A percentile compares a stretch with the other conserved stretches of the same genome.
Evolutionary conservation across 1,284 basidiomycete species (phyloP).

Genomic region (Rhodotorula sp.): DNA sequence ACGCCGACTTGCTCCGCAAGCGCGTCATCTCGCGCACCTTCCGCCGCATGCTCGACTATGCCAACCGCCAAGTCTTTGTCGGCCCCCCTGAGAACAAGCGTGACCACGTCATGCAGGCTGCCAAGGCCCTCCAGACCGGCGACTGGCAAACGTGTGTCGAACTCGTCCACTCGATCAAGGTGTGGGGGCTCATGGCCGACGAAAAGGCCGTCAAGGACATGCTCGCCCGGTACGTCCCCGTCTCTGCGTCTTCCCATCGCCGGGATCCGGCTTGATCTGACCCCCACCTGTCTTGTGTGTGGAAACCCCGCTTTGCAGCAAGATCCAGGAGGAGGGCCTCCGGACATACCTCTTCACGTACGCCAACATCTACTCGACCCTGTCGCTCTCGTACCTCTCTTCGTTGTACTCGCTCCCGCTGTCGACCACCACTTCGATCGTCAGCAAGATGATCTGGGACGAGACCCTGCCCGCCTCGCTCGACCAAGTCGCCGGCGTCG

Average conservation of each 20-base stretch:
- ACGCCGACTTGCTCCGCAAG: conserved; percentile 67
- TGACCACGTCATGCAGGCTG: conserved; percentile 99
- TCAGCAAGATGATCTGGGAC: conserved; percentile 98
- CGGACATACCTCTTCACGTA: conserved; percentile 99
- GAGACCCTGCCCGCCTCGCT: conserved; percentile 88
- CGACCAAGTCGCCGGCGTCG: conserved; percentile 81
- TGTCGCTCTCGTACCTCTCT: conserved; percentile 82
- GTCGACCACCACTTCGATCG: conserved; percentile 80
- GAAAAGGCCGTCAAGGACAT: conserved; percentile 85
- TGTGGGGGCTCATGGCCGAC: conserved; percentile 95
- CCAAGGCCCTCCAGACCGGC: conserved; percentile 91
- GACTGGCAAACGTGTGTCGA: conserved; percentile 96
- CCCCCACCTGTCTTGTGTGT: conserved; percentile 11
- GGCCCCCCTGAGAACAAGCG: conserved; percentile 97
- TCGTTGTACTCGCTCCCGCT: conserved; percentile 81
- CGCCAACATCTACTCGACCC: conserved; percentile 86
- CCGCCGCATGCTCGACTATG: conserved; percentile 91
- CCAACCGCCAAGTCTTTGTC: conserved; percentile 95
- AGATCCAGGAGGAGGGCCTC: conserved; percentile 96
- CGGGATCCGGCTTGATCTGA: conserved; percentile 49
- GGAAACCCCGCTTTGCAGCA: conserved; percentile 54
- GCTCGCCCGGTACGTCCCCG: conserved; percentile 71
- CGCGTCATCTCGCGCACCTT: conserved; percentile 93
- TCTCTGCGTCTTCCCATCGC: no score
- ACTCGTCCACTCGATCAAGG: conserved; percentile 91